phyloP scores from a whole-genome alignment of 108 stramenopile genomes.

The Parietichytrium sp. region DNA sequence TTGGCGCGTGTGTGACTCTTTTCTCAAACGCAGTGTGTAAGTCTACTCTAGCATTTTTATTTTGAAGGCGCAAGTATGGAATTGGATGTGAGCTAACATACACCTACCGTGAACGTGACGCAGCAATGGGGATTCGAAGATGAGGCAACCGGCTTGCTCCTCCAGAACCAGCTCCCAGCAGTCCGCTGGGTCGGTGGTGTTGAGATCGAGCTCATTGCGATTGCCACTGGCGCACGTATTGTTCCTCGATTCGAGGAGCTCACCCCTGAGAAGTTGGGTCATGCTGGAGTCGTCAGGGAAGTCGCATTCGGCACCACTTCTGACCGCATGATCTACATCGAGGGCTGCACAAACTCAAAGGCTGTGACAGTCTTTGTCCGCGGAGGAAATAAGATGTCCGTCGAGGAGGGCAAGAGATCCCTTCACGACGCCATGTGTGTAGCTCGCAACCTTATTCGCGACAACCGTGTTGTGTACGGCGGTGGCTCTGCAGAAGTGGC shows the following conservation, averaged over 20 bases:
- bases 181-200: conserved; percentile 98
- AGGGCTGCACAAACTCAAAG: conserved; percentile 89
- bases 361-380: conserved; percentile 96
- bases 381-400: conserved; percentile 98
- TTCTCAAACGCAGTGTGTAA: too few relatives aligned
- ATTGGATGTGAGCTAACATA: conserved; percentile 48
- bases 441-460: conserved; percentile 89
- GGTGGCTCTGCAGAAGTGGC: conserved; percentile 97
- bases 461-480: conserved; percentile 96
- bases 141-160: conserved; percentile 93
- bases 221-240: conserved; percentile 98
- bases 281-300: conserved; percentile 84
- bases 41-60: too few relatives aligned
- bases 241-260: conserved; percentile 93
- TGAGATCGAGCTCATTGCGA: conserved; percentile 99
- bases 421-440: conserved; percentile 99
- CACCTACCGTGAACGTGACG: too few relatives aligned
- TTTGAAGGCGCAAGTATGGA: not conserved
- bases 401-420: conserved; percentile 99
- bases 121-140: conserved; percentile 99
- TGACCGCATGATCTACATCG: conserved; percentile 83
- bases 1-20: too few relatives aligned
- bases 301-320: conserved; percentile 93
- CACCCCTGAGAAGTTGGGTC: conserved; percentile 88
- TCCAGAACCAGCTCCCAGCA: conserved; percentile 85